A percentile compares a stretch with the other conserved stretches of the same genome.
Conservation (phyloP, 768 basidiomycete genomes). For the Mycena galopus region DNA sequence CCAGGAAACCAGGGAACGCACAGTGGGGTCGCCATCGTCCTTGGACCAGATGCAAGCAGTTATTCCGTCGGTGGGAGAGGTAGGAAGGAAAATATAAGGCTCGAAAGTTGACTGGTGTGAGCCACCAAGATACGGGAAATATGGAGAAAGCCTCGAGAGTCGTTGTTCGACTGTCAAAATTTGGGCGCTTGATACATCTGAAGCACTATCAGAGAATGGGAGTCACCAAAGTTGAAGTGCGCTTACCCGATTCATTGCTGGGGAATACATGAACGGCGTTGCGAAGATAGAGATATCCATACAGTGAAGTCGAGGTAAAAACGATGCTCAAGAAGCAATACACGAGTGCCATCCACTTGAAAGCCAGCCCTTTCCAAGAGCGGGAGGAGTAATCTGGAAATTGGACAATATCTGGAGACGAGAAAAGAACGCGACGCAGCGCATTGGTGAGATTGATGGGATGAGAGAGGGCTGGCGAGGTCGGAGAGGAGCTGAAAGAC, state of each 20-base stretch:
- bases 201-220: neutral
- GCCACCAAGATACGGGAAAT: conserved; percentile 41
- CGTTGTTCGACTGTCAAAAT: conserved; percentile 48
- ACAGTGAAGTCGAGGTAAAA: conserved; percentile 52
- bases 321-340: conserved; percentile 60
- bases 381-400: conserved; percentile 32
- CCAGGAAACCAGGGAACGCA: conserved; percentile 54
- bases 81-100: conserved; percentile 50
- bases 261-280: neutral
- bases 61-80: conserved; percentile 36
- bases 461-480: conserved; percentile 20
- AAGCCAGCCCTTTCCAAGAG: conserved; percentile 45
- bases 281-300: conserved; percentile 31
- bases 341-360: conserved; percentile 48
- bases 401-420: conserved; percentile 19
- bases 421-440: conserved; percentile 32
- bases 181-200: conserved; percentile 40
- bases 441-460: conserved; percentile 28
- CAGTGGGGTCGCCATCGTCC: conserved; percentile 46
- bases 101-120: conserved; percentile 48
- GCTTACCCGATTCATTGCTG: conserved; percentile 5
- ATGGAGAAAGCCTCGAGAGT: conserved; percentile 49
- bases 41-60: conserved; percentile 67
- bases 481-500: conserved; percentile 3
- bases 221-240: neutral